These are phyloP conservation scores for Talaromyces amestolkiae DNA, from an alignment of 2,329 filamentous ascomycete species.

Conservation along the genomic window DNA sequence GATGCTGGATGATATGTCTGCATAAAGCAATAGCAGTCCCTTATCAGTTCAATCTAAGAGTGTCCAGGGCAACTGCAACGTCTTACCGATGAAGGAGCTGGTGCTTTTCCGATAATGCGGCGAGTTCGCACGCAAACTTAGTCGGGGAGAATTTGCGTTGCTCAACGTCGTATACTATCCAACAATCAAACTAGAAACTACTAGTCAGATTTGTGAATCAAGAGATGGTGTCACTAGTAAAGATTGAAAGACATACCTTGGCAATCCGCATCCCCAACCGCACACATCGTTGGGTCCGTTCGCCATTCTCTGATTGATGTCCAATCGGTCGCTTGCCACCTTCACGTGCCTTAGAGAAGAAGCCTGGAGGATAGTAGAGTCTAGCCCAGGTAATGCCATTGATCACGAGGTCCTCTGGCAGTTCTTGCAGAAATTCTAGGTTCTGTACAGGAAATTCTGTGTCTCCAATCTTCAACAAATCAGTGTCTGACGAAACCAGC, in stretches of 20 bases:
- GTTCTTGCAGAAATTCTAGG: constrained; percentile 42
- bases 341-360: constrained; percentile 52
- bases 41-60: too few species aligned
- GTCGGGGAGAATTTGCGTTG: constrained; percentile 35
- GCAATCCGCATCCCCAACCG: constrained; percentile 48
- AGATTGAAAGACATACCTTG: constrained; percentile 33
- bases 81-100: background rate
- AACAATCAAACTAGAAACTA: constrained; percentile 34
- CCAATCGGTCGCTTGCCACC: constrained; percentile 57
- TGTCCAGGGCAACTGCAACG: too few species aligned
- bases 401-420: constrained; percentile 60
- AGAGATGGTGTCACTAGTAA: background rate
- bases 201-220: background rate
- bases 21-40: too few species aligned
- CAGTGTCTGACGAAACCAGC: constrained; percentile 42
- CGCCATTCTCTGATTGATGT: constrained; percentile 46
- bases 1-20: too few species aligned
- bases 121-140: constrained; percentile 29
- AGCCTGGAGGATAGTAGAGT: constrained; percentile 48
- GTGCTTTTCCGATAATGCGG: constrained; percentile 19
- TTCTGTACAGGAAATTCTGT: constrained; percentile 42
- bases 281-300: constrained; percentile 53
- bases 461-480: constrained; percentile 36
- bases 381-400: constrained; percentile 56
- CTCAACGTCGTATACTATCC: constrained; percentile 37